These are phyloP conservation scores for Trametes villosa DNA, from an alignment of 768 basidiomycete genomes.

Conservation along the genomic window DNA sequence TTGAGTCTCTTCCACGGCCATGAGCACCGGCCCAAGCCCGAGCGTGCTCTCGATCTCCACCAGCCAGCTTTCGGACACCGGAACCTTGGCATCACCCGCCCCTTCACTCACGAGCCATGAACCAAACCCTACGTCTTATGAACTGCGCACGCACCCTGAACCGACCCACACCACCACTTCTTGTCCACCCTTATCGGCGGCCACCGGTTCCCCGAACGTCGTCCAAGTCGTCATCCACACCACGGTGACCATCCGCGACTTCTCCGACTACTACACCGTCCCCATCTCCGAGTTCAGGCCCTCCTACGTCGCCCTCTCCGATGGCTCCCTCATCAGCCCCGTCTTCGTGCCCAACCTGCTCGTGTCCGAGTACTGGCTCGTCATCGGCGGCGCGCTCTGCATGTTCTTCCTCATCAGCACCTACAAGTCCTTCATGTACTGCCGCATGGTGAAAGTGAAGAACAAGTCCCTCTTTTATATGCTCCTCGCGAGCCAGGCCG, in stretches of 20 bases:
- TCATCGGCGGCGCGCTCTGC: conserved; percentile 53
- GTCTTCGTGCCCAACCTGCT: conserved; percentile 49
- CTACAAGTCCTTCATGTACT: conserved; percentile 51
- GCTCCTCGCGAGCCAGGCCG: conserved; percentile 57
- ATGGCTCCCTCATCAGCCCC: conserved; percentile 63
- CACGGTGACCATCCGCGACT: conserved; percentile 52
- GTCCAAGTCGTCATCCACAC: conserved; percentile 57
- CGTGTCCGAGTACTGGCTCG: conserved; percentile 46
- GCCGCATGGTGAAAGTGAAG: conserved; percentile 58
- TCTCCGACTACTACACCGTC: conserved; percentile 45
- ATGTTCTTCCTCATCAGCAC: conserved; percentile 60
- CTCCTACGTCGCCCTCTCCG: conserved; percentile 41
- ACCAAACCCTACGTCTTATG: conserved; percentile 20
- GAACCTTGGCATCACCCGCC: neutral
- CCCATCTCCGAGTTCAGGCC: conserved; percentile 53
- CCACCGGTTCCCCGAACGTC: conserved; percentile 37
- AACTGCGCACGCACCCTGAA: conserved; percentile 15
- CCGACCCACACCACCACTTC: neutral
- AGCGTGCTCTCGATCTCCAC: neutral
- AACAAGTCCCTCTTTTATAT: conserved; percentile 62
- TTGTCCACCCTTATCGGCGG: conserved; percentile 10
- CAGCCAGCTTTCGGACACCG: neutral
- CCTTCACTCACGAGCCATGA: conserved; percentile 18
- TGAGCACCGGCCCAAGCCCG: conserved; percentile 2
- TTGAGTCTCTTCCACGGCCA: neutral